Base-by-base conservation (phyloP, 805 yeast genomes). In the Metschnikowia lochheadii region DNA sequence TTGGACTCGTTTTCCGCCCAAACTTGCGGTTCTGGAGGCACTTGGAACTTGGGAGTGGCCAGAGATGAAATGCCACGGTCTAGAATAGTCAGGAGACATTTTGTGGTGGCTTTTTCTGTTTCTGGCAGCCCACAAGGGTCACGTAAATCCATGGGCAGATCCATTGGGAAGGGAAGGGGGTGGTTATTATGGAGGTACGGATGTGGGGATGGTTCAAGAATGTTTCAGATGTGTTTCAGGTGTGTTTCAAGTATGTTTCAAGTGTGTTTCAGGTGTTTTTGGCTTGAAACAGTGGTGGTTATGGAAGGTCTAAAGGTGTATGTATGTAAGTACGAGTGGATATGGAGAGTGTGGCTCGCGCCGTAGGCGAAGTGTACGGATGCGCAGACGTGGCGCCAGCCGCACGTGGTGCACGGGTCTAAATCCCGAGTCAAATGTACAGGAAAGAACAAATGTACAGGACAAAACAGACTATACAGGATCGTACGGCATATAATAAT, bases 101-200 rank as follows among this genome's bases (percentile, higher is more conserved):
- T 41, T 8, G 55, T 45, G 14, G 49, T 40, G n/a, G 23, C 26
- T 33, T 21, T 34, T 44, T 35, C 43, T 5, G 50, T 36, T 42
- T 54, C 49, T 17, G 48, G 39, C 15, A 53, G 48, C 17, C 34
- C 46, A 40, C 59, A 56, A n/a, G 52, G 41, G 41, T 50, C 48
- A 11, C 49, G 46, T 41, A 56, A 54, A 40, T 56, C 51, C 57
- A 56, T 52, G 33, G 35, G 14, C 29, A 26, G 29, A 26, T 26
- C 29, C 29, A 26, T 26, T 11, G 5, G 29, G 21, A 20, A 3
- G 23, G 20, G 20, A 18, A 18, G 20, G 20, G 20, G 20, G 20
- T 18, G 20, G 20, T 18, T 21, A 21, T 5, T 21, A 6, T 21
- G 36, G 17, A 13, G 36, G 17, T 26, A 26, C 5, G 5, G 29